phyloP scores from a whole-genome alignment of 768 basidiomycete species.

The Podaxis carcinomalis region DNA sequence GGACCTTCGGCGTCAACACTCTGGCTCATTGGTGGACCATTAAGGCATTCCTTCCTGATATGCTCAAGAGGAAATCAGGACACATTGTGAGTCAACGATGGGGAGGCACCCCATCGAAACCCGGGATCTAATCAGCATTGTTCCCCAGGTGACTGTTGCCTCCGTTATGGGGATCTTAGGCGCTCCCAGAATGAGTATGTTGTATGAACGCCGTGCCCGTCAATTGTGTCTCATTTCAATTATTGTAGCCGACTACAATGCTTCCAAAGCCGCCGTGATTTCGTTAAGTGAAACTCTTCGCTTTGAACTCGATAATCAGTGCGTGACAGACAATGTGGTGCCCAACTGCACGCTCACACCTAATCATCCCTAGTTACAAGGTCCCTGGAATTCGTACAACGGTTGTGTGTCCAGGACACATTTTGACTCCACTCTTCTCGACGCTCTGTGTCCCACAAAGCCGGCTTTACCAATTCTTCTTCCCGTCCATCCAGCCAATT shows the following conservation, averaged over 20 bases:
- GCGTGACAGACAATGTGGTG: constrained; percentile 7
- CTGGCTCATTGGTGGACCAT: constrained; percentile 89
- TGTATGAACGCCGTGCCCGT: neutral
- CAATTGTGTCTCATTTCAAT: neutral
- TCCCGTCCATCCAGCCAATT: constrained; percentile 70
- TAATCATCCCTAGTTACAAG: constrained; percentile 46
- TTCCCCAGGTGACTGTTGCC: constrained; percentile 64
- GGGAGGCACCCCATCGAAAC: constrained; percentile 1
- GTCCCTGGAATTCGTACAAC: constrained; percentile 83
- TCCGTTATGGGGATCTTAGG: constrained; percentile 73
- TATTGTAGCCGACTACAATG: constrained; percentile 75
- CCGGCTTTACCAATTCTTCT: constrained; percentile 63
- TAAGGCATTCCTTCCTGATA: constrained; percentile 87
- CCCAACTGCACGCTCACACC: neutral
- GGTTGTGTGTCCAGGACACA: constrained; percentile 76
- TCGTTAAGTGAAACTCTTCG: constrained; percentile 81
- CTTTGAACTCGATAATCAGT: constrained; percentile 83
- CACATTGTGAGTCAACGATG: constrained; percentile 63
- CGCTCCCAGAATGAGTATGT: constrained; percentile 71
- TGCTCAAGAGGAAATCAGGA: constrained; percentile 74
- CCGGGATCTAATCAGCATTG: constrained; percentile 12
- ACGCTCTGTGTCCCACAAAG: constrained; percentile 45
- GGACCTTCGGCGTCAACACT: constrained; percentile 88
- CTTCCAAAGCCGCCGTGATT: constrained; percentile 88
- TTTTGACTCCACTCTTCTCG: constrained; percentile 77